Percentiles rank a stretch among this genome's conserved stretches.
These are phyloP conservation scores for Podospora comata DNA, from an alignment of 495 filamentous ascomycete genomes.

Conservation along the genomic window DNA sequence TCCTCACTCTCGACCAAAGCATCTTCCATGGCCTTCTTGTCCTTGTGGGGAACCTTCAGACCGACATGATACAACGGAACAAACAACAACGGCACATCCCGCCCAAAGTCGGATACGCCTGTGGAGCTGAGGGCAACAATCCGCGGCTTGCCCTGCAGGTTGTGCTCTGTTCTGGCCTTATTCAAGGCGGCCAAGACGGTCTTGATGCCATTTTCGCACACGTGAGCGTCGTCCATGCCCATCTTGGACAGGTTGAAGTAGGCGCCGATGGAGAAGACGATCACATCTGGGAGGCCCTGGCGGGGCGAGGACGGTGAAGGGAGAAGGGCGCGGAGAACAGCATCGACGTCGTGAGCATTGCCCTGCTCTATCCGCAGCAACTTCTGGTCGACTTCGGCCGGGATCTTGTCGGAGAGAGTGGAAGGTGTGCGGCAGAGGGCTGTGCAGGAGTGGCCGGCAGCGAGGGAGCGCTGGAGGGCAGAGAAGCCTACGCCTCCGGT, in stretches of 20 bases:
- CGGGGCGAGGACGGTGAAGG: slow-evolving; percentile 11
- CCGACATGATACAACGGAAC: slow-evolving; percentile 50
- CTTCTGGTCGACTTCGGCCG: slow-evolving; percentile 19
- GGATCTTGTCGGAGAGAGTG: slow-evolving; percentile 53
- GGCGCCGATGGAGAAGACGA: slow-evolving; percentile 51
- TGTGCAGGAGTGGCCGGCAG: slow-evolving; percentile 48
- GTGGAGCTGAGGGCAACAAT: slow-evolving; percentile 54
- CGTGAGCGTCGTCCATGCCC: slow-evolving; percentile 50
- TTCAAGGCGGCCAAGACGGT: slow-evolving; percentile 46
- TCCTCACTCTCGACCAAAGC: slow-evolving; percentile 34
- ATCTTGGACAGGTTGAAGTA: slow-evolving; percentile 21
- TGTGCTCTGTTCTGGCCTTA: slow-evolving; percentile 17
- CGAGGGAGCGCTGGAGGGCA: slow-evolving; percentile 49
- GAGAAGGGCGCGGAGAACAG: slow-evolving; percentile 39
- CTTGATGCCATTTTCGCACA: slow-evolving; percentile 52
- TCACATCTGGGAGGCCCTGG: slow-evolving; percentile 32
- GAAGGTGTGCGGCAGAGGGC: slow-evolving; percentile 60
- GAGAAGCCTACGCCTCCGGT: slow-evolving; percentile 49
- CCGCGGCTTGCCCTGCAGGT: slow-evolving; percentile 39
- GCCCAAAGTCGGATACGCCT: slow-evolving; percentile 44
- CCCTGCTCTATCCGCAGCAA: slow-evolving; percentile 52
- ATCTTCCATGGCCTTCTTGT: slow-evolving; percentile 61
- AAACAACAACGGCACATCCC: slow-evolving; percentile 53
- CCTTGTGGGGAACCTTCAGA: slow-evolving; percentile 51
- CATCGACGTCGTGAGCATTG: slow-evolving; percentile 46